Evolutionary conservation across 257 asterid species (phyloP).

Genomic region (Sherardia arvensis): DNA sequence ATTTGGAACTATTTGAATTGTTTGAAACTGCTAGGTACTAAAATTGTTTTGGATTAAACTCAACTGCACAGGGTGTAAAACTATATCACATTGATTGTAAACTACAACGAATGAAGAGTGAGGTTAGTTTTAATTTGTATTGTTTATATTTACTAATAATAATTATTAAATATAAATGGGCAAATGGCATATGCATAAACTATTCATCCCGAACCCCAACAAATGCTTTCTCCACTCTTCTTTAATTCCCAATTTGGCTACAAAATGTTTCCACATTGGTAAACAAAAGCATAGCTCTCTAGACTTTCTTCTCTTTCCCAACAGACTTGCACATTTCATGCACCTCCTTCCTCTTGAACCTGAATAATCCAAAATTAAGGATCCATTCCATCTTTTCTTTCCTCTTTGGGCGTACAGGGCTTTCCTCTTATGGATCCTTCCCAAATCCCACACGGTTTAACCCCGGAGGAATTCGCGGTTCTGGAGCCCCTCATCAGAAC

Average conservation of each 20-base stretch:
- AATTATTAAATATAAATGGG: neutral
- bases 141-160: neutral
- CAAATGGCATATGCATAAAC: neutral
- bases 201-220: conserved; percentile 4
- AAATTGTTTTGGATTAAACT: too few relatives aligned
- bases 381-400: neutral
- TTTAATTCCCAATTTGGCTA: conserved; percentile 2
- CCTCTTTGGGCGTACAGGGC: neutral
- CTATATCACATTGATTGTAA: too few relatives aligned
- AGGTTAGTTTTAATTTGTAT: neutral
- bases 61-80: too few relatives aligned
- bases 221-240: conserved; percentile 1
- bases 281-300: neutral
- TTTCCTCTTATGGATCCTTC: conserved; percentile 19
- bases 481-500: conserved; percentile 40
- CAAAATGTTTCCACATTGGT: neutral
- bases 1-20: too few relatives aligned
- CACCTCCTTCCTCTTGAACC: neutral
- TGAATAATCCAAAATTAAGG: neutral
- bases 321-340: neutral
- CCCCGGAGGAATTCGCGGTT: conserved; percentile 43
- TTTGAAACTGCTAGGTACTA: neutral
- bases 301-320: too few relatives aligned
- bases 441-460: conserved; percentile 39
- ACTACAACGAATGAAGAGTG: too few relatives aligned